Base-by-base conservation (phyloP, 2,329 filamentous ascomycete genomes). In the Aspergillus persii region DNA sequence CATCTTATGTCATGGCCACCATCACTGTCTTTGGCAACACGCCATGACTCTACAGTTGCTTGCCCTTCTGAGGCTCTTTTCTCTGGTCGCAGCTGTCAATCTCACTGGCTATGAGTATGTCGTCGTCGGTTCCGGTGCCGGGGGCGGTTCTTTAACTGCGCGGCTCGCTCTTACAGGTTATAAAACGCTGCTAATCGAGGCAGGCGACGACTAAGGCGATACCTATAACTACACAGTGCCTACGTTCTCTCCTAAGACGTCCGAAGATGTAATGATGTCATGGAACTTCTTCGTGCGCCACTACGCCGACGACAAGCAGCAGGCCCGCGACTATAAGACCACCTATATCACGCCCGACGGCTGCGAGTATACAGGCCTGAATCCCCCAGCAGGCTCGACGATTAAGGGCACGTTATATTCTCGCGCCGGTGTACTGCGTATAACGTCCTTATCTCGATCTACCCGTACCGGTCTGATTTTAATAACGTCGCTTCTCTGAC, bases 391-490 rank as follows among this genome's bases (percentile, higher is more conserved):
- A 5, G 83, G 81, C 11, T 82, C 84, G 0, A 77, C 68, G 3
- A 71, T 79, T 61, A 77, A 82, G 63, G 86, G 86, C 3, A 82
- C 81, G 12, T 75, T 84, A 8, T 88, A 88, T 65, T 85, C 85
- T 8, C 80, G 86, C 12, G 78, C 83, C 3, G 83, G 80, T 23
- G 84, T 71, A 81, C 83, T 1, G 80, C 82, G 4, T 86, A 89
- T 72, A 86, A 87, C 49, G 85, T 84, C 6, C 72, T 87, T 49
- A 82, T 89, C 52, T 79, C 82, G 15, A 76, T 87, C 29, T 82
- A 85, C 60, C 86, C 86, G 0, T 80, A 84, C 58, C 77, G 83
- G 50, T 81, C 79, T 30, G 87, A 89, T 70, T 89, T 83, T 73
- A 77, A 86, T 50, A 73, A 82, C 65, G 83, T 89, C 57, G 81